Base-by-base conservation (phyloP, 805 yeast species). In the Metschnikowia dekortorum region DNA sequence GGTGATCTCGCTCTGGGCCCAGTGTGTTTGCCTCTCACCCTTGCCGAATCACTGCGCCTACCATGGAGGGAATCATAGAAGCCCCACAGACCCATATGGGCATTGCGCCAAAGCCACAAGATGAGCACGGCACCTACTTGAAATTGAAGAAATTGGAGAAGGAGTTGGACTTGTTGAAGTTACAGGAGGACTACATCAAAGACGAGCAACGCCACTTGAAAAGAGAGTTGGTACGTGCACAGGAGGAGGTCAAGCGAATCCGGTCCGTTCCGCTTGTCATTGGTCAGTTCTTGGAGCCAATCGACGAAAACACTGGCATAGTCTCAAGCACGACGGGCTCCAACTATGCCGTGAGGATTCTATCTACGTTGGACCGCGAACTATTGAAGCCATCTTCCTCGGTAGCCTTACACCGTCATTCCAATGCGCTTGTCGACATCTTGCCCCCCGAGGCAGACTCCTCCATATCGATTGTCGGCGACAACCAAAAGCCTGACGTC, bases 401-500 rank as follows among this genome's bases (percentile, higher is more conserved):
- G 11, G 99, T 94, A 32, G 99, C 99, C 1, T 78, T 94, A 58
- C 99, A 94, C 69, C 96, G 99, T 67, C 98, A 95, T 73, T 92
- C 98, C 10, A 95, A 95, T 66, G 97, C 99, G 2, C 76, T 94
- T 57, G 99, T 94, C 34, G 98, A 94, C 68, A 94, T 95, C 50
- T 75, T 94, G 63, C 99, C 99, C 29, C 99, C 99, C 30, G 99
- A 94, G 76, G 97, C 98, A 0, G 99, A 94, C 65, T 90, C 97
- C 1, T 85, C 94, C 35, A 94, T 94, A 58, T 85, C 99, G 34
- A 90, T 95, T 67, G 86, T 94, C 61, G 95, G 96, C 32, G 96
- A 92, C 39, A 87, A 89, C 61, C 96, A 95, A 70, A 88, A 87
- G 65, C 96, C 95, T 26, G 91, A 87, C 63, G 94, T 87, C 37